Base-by-base conservation (phyloP, 352 stramenopile species). In the Phytophthora lateralis region DNA sequence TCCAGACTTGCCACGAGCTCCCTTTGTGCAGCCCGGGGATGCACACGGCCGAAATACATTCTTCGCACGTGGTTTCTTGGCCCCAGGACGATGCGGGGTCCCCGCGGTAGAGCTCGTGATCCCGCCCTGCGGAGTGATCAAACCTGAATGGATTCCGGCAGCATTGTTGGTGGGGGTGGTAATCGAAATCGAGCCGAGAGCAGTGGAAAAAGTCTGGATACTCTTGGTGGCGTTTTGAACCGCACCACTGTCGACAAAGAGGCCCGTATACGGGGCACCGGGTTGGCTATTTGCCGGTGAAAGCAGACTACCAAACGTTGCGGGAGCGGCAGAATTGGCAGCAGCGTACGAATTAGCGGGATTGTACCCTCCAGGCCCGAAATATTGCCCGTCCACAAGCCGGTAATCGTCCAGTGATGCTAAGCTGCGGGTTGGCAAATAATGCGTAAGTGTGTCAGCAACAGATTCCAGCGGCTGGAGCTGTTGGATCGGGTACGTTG, bases 1-100 rank as follows among this genome's bases (percentile, higher is more conserved):
- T n/a, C 85, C 82, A 10, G 80, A 91, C 52, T 92, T 92, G 27
- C 86, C 87, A 32, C 85, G 82, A 38, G 83, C 85, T 37, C 84
- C 82, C 62, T 95, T 95, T 39, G 73, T 83, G 50, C 88, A 96
- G 1, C 82, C 81, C 1, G 78, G 66, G 1, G 66, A 42, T 14
- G 71, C 78, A 46, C 88, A 96, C 14, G 69, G 78, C 5, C 82
- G 80, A 55, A 92, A 88, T 15, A 87, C 67, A 39, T 90, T 92
- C 68, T 92, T 90, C 5, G 80, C 73, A 21, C 82, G 82, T 18
- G 78, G 63, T 29, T 90, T 90, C 71, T 89, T 92, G 5, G 67
- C 30, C 27, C 78, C 64, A 29, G 65, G 47, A 60, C 78, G 76
- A 45, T 48, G 58, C 24, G 27, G 49, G 18, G 30, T 56, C 38